Percentiles rank a stretch among this genome's conserved stretches.
Conservation (phyloP, 495 filamentous ascomycete genomes). For the Penicillium ochrochloron region DNA sequence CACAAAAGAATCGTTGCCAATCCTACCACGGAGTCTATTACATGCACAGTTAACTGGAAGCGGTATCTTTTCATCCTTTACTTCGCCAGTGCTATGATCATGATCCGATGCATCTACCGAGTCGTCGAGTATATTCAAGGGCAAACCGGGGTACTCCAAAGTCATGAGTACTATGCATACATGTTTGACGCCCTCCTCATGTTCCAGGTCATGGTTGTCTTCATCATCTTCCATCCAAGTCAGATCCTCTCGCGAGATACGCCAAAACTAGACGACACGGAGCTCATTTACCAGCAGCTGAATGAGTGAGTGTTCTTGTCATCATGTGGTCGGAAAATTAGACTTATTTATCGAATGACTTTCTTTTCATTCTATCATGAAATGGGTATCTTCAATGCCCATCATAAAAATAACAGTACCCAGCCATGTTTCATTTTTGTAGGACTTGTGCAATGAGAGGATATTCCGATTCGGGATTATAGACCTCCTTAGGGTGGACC, state of each 20-base stretch:
- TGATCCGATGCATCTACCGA: constrained; percentile 65
- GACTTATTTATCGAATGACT: too few species aligned
- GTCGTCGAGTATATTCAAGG: constrained; percentile 66
- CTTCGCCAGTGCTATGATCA: constrained; percentile 53
- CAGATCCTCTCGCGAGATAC: constrained; percentile 1
- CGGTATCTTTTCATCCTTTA: constrained; percentile 53
- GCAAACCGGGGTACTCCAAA: constrained; percentile 50
- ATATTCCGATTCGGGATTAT: too few species aligned
- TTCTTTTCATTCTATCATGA: too few species aligned
- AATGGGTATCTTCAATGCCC: too few species aligned
- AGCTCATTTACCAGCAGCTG: background rate
- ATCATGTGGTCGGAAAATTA: too few species aligned
- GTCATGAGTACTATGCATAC: constrained; percentile 63
- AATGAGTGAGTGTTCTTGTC: background rate
- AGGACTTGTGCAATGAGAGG: too few species aligned
- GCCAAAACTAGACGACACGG: background rate
- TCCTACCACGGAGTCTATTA: constrained; percentile 27
- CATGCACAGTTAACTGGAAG: constrained; percentile 47
- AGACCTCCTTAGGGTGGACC: too few species aligned
- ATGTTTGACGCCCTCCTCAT: constrained; percentile 65
- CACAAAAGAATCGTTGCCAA: constrained; percentile 36
- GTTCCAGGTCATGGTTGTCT: constrained; percentile 54
- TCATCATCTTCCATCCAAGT: constrained; percentile 40
- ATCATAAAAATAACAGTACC: too few species aligned
- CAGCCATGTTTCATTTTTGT: too few species aligned